Conservation (phyloP, 495 filamentous ascomycete species). For the Aspergillus sclerotioniger region DNA sequence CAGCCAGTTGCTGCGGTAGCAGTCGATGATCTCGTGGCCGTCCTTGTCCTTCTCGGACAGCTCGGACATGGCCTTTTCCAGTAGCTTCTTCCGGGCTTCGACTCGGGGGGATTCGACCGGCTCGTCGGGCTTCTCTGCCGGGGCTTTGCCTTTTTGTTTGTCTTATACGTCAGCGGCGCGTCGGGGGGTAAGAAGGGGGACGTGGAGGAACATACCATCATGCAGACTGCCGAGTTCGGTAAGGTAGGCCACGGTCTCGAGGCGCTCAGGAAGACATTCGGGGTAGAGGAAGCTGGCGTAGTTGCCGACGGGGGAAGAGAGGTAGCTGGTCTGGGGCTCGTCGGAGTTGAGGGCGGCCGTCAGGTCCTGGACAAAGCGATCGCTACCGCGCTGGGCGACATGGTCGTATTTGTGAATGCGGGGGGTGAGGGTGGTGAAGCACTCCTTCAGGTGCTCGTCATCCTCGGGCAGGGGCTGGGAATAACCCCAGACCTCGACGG, state of each 20-base stretch:
- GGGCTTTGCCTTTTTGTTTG: slow-evolving; percentile 10
- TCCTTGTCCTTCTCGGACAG: slow-evolving; percentile 15
- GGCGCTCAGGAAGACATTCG: slow-evolving; percentile 40
- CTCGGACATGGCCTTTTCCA: slow-evolving; percentile 14
- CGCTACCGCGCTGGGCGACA: slow-evolving; percentile 15
- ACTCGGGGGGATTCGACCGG: slow-evolving; percentile 10
- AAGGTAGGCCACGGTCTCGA: slow-evolving; percentile 41
- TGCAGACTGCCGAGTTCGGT: slow-evolving; percentile 44
- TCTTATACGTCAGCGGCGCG: neutral
- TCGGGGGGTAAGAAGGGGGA: neutral
- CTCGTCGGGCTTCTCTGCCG: slow-evolving; percentile 8
- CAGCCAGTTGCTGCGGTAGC: slow-evolving; percentile 19
- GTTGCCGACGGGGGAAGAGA: slow-evolving; percentile 15
- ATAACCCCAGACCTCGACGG: slow-evolving; percentile 14
- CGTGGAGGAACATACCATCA: slow-evolving; percentile 30
- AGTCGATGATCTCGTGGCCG: slow-evolving; percentile 17
- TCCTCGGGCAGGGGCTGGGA: slow-evolving; percentile 10
- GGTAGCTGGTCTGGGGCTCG: slow-evolving; percentile 9
- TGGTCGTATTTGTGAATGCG: slow-evolving; percentile 18
- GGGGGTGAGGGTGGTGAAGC: slow-evolving; percentile 13
- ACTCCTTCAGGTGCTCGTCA: slow-evolving; percentile 4
- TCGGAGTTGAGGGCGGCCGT: slow-evolving; percentile 6
- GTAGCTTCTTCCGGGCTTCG: slow-evolving; percentile 11
- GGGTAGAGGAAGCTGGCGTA: slow-evolving; percentile 23
- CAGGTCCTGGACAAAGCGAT: slow-evolving; percentile 16